phyloP scores from a whole-genome alignment of 176 grass and related monocot species.

The Secale cereale region DNA sequence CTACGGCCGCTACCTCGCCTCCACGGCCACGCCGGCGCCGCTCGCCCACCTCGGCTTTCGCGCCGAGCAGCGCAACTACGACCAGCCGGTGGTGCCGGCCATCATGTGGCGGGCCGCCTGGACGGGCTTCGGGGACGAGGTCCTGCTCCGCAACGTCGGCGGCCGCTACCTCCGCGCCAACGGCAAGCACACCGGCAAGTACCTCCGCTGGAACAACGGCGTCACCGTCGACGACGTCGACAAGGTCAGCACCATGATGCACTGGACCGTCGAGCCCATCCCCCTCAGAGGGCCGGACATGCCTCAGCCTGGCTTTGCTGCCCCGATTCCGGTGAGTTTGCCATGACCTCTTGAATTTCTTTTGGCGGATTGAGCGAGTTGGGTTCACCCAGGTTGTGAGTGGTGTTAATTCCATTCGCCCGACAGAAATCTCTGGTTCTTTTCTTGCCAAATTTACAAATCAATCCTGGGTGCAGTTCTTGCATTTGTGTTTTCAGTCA shows the following conservation, averaged over 20 bases:
- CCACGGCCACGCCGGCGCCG: background rate
- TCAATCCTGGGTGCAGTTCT: background rate
- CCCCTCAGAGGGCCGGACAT: background rate
- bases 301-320: background rate
- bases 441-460: background rate
- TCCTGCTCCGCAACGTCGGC: background rate
- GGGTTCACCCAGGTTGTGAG: background rate
- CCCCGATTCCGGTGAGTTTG: background rate
- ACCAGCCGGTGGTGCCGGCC: background rate
- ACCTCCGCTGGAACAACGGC: background rate
- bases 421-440: background rate
- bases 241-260: background rate
- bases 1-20: conserved; percentile 34
- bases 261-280: conserved; percentile 8
- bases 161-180: conserved; percentile 17
- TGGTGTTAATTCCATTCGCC: background rate
- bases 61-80: background rate
- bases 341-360: background rate
- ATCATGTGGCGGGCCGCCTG: background rate
- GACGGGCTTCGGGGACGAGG: background rate
- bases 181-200: background rate
- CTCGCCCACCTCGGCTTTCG: background rate
- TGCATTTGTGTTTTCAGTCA: too few relatives aligned
- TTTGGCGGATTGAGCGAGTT: background rate
- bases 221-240: background rate